A percentile compares a stretch with the other conserved stretches of the same genome.
phyloP scores from a whole-genome alignment of 768 basidiomycete genomes.

The Mycena filopes region DNA sequence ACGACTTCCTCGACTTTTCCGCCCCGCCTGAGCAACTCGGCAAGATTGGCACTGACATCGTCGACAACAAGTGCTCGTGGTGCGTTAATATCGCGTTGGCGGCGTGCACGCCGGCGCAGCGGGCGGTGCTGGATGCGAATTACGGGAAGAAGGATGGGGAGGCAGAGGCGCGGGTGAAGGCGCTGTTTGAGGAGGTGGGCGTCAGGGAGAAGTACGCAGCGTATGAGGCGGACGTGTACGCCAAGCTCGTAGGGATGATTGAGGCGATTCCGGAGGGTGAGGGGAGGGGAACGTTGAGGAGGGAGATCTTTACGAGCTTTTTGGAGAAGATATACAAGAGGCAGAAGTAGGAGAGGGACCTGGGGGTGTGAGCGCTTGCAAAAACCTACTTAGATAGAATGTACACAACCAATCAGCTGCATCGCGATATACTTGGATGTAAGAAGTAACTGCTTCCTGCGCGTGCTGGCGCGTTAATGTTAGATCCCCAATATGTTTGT shows the following conservation, averaged over 20 bases:
- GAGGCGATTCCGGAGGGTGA: slow-evolving; percentile 72
- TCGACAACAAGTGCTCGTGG: slow-evolving; percentile 99
- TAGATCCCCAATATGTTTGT: too few relatives aligned
- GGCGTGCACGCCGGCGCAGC: slow-evolving; percentile 64
- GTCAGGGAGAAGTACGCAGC: slow-evolving; percentile 72
- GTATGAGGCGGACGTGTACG: slow-evolving; percentile 85
- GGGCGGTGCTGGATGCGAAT: slow-evolving; percentile 64
- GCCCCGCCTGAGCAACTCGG: slow-evolving; percentile 92
- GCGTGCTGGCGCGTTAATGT: too few relatives aligned
- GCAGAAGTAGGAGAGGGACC: slow-evolving; percentile 56
- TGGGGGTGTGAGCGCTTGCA: too few relatives aligned
- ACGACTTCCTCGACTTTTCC: slow-evolving; percentile 95
- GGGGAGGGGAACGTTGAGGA: slow-evolving; percentile 57
- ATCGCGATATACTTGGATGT: too few relatives aligned
- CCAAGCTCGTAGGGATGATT: slow-evolving; percentile 74
- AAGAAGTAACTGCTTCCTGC: too few relatives aligned
- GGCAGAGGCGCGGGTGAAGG: slow-evolving; percentile 65
- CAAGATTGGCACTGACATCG: slow-evolving; percentile 97
- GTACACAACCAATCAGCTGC: too few relatives aligned
- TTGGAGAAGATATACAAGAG: slow-evolving; percentile 86
- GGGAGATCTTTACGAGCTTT: slow-evolving; percentile 86
- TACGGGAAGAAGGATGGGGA: slow-evolving; percentile 62
- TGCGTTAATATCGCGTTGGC: slow-evolving; percentile 88
- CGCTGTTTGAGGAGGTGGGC: slow-evolving; percentile 76
- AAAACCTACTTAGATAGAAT: too few relatives aligned